These are phyloP conservation scores for Babesia caballi DNA, from an alignment of 169 alveolate species.

Conservation along the genomic window DNA sequence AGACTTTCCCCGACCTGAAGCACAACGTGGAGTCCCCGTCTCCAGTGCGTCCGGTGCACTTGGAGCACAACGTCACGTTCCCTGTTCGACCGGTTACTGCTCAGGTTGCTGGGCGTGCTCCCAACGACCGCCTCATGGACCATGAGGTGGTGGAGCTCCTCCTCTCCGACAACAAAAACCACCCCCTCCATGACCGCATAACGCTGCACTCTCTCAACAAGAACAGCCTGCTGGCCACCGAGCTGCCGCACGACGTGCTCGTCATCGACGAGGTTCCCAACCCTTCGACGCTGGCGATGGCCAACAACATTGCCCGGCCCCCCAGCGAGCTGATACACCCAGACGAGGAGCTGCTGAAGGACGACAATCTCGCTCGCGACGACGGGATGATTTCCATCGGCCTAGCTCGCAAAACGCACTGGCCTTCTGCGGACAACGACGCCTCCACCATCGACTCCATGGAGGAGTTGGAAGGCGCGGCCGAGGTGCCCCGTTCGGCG, in stretches of 20 bases:
- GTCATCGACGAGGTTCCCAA: conserved; percentile 22
- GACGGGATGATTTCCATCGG: conserved; percentile 44
- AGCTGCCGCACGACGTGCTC: conserved; percentile 51
- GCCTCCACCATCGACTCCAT: conserved; percentile 33
- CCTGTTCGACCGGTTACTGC: conserved; percentile 12
- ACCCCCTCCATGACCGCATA: conserved; percentile 43
- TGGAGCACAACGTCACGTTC: background rate
- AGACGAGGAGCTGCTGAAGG: conserved; percentile 16
- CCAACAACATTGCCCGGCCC: background rate
- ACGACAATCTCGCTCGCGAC: conserved; percentile 8
- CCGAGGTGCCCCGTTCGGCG: background rate
- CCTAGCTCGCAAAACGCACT: conserved; percentile 39
- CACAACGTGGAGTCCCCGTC: background rate
- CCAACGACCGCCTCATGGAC: conserved; percentile 6
- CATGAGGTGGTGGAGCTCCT: conserved; percentile 37
- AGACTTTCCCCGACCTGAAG: conserved; percentile 24
- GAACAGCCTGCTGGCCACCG: conserved; percentile 48
- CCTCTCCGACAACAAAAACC: background rate
- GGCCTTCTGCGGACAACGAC: conserved; percentile 25
- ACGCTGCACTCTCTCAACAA: conserved; percentile 37
- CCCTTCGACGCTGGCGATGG: background rate
- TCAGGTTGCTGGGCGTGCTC: background rate
- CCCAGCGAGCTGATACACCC: conserved; percentile 10
- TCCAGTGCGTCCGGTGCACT: background rate
- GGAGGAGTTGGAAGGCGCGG: background rate